These are phyloP conservation scores for Neurospora discreta DNA, from an alignment of 495 filamentous ascomycete genomes.

Conservation along the genomic window DNA sequence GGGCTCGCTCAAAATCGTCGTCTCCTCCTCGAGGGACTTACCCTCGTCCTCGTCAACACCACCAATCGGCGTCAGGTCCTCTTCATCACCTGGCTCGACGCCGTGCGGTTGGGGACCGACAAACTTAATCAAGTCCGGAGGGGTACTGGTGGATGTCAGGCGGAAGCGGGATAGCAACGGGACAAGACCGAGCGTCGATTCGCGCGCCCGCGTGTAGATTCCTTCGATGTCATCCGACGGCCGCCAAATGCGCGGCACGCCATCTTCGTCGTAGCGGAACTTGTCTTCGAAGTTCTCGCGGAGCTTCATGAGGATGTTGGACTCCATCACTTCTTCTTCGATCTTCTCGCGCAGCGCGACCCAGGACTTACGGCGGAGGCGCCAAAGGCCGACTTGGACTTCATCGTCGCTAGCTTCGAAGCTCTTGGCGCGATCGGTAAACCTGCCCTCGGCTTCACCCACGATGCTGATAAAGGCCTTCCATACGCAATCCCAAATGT, in stretches of 20 bases:
- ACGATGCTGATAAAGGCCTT: slow-evolving; percentile 75
- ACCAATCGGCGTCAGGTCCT: slow-evolving; percentile 75
- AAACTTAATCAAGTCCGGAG: slow-evolving; percentile 74
- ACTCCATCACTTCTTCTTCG: slow-evolving; percentile 96
- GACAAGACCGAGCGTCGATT: slow-evolving; percentile 81
- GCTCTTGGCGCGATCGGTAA: slow-evolving; percentile 76
- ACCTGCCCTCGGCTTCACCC: slow-evolving; percentile 70
- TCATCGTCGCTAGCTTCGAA: slow-evolving; percentile 89
- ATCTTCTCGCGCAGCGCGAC: slow-evolving; percentile 78
- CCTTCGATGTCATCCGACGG: slow-evolving; percentile 96
- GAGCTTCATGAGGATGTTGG: slow-evolving; percentile 88
- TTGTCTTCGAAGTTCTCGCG: slow-evolving; percentile 98
- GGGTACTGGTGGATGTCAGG: slow-evolving; percentile 51
- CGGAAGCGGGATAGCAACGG: slow-evolving; percentile 81
- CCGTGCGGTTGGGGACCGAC: slow-evolving; percentile 70
- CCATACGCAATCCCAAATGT: slow-evolving; percentile 96
- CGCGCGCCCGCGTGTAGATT: slow-evolving; percentile 78
- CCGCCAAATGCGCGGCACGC: slow-evolving; percentile 93
- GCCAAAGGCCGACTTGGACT: slow-evolving; percentile 87
- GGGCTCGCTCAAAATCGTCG: slow-evolving; percentile 78
- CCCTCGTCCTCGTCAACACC: slow-evolving; percentile 87
- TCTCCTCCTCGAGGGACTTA: slow-evolving; percentile 89
- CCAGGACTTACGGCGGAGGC: slow-evolving; percentile 87
- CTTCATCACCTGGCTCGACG: slow-evolving; percentile 72
- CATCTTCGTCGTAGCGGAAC: slow-evolving; percentile 92